A percentile compares a stretch with the other conserved stretches of the same genome.
Evolutionary conservation across 805 yeast genomes (phyloP).

Genomic region (Candida insectorum): DNA sequence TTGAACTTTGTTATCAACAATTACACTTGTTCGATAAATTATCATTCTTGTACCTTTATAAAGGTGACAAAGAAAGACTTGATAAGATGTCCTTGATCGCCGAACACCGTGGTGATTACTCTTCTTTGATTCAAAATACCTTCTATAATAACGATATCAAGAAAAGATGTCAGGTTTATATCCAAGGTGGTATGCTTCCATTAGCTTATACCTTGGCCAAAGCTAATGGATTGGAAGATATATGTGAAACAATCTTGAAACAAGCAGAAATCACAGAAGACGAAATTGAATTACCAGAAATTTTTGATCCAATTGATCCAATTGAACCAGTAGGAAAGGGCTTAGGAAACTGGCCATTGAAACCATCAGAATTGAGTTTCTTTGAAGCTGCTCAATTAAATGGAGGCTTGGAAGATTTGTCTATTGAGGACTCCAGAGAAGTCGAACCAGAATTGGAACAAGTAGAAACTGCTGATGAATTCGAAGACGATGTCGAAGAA

Average conservation of each 20-base stretch:
- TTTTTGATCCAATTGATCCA: constrained; percentile 38
- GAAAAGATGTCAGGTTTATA: constrained; percentile 69
- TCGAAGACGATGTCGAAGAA: constrained; percentile 48
- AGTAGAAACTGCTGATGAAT: constrained; percentile 33
- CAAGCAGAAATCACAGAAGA: constrained; percentile 63
- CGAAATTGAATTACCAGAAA: constrained; percentile 63
- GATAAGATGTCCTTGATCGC: constrained; percentile 86
- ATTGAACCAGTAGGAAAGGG: constrained; percentile 49
- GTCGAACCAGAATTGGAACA: constrained; percentile 15
- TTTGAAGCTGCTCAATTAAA: constrained; percentile 71
- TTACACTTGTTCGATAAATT: constrained; percentile 83
- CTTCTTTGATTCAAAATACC: constrained; percentile 80
- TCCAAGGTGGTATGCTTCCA: constrained; percentile 77
- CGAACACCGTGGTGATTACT: constrained; percentile 76
- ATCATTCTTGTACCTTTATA: constrained; percentile 79
- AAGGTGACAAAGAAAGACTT: constrained; percentile 77
- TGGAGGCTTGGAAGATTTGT: constrained; percentile 70
- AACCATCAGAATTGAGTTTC: constrained; percentile 66
- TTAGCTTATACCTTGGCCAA: constrained; percentile 93
- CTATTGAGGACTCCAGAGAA: constrained; percentile 37
- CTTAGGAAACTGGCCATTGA: constrained; percentile 76
- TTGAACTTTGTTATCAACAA: constrained; percentile 86
- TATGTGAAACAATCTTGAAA: constrained; percentile 68
- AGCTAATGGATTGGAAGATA: constrained; percentile 72
- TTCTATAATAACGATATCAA: constrained; percentile 72